phyloP scores from a whole-genome alignment of 1,284 basidiomycete genomes.

The Xerocomus cyaneibrunnescens region DNA sequence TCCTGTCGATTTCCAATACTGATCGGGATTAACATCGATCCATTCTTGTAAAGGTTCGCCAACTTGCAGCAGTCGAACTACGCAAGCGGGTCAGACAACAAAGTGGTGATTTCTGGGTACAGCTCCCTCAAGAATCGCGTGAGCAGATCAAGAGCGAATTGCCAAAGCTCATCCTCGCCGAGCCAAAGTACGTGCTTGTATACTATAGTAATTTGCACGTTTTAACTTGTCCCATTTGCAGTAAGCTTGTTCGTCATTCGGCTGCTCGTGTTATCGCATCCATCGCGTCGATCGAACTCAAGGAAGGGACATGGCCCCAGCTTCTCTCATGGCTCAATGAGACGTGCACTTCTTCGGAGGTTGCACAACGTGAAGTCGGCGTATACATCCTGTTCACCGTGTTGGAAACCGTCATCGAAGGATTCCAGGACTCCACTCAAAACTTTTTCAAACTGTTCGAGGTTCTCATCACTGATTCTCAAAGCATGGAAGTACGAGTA shows the following conservation, averaged over 20 bases:
- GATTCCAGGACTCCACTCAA: conserved; percentile 76
- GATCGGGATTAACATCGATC: conserved; percentile 8
- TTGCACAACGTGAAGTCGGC: conserved; percentile 86
- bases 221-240: conserved; percentile 34
- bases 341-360: conserved; percentile 69
- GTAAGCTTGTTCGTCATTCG: conserved; percentile 86
- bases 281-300: conserved; percentile 90
- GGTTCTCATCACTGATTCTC: conserved; percentile 79
- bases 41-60: conserved; percentile 70
- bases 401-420: conserved; percentile 90
- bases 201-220: no score
- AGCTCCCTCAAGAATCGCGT: conserved; percentile 69
- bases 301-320: conserved; percentile 79
- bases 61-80: conserved; percentile 98
- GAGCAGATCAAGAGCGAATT: conserved; percentile 86
- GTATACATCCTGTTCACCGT: conserved; percentile 91
- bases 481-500: conserved; percentile 89
- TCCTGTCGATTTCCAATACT: conserved; percentile 6
- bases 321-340: conserved; percentile 89
- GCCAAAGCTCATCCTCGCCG: conserved; percentile 76
- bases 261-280: conserved; percentile 92
- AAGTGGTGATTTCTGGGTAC: conserved; percentile 84
- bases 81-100: conserved; percentile 87
- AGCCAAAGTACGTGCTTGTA: conserved; percentile 63
- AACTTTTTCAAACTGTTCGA: conserved; percentile 85